A percentile compares a stretch with the other conserved stretches of the same genome.
phyloP scores from a whole-genome alignment of 495 filamentous ascomycete species.

The Hyphodiscus hymeniophilus region DNA sequence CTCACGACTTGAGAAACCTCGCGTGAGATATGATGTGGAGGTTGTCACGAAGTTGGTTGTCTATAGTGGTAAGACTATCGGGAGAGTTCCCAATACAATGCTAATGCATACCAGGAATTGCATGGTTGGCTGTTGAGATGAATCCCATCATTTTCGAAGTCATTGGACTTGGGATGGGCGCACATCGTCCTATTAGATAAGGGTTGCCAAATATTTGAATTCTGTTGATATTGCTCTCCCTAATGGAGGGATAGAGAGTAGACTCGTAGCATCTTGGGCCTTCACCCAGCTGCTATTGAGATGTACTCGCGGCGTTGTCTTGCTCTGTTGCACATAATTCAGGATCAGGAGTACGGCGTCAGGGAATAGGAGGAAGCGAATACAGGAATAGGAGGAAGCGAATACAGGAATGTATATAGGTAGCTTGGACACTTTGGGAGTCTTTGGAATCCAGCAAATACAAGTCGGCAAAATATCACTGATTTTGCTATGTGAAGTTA shows the following conservation, averaged over 20 bases:
- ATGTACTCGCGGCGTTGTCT: too few relatives aligned
- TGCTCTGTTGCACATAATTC: too few relatives aligned
- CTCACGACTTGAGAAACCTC: constrained; percentile 70
- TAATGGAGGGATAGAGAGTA: neutral
- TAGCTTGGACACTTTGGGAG: too few relatives aligned
- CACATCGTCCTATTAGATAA: constrained; percentile 4
- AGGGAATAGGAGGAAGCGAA: too few relatives aligned
- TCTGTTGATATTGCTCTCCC: neutral
- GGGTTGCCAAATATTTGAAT: neutral
- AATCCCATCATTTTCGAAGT: constrained; percentile 60
- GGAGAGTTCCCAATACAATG: neutral
- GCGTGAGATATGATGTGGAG: constrained; percentile 93
- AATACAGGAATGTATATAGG: too few relatives aligned
- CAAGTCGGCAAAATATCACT: too few relatives aligned
- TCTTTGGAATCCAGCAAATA: too few relatives aligned
- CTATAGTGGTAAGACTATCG: constrained; percentile 70
- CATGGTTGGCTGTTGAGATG: constrained; percentile 59
- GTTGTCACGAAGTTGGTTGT: constrained; percentile 95
- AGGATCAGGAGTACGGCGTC: too few relatives aligned
- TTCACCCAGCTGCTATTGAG: too few relatives aligned
- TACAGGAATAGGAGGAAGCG: too few relatives aligned
- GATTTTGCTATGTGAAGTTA: too few relatives aligned
- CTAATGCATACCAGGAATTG: constrained; percentile 44
- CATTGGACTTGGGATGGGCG: constrained; percentile 46
- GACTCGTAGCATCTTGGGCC: too few relatives aligned